Conservation (phyloP, 2,329 filamentous ascomycete genomes). For the Neophaeococcomyces aloes region DNA sequence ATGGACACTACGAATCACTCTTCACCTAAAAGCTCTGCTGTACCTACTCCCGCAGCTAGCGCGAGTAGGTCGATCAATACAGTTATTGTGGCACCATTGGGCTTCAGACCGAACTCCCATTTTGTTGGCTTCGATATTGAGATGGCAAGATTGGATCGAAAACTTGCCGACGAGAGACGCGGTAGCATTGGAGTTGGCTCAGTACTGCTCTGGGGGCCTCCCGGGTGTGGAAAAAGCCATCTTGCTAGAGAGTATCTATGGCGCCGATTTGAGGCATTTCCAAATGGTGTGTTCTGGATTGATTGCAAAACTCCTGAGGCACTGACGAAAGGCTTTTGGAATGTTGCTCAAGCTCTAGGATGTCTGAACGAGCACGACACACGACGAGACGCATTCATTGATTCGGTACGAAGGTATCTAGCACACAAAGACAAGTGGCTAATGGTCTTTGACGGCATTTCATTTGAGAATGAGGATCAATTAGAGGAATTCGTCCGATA, state of each 20-base stretch:
- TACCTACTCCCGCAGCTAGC: background rate
- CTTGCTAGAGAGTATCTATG: conserved; percentile 59
- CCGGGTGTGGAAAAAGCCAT: conserved; percentile 60
- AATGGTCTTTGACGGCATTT: conserved; percentile 56
- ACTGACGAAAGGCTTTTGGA: conserved; percentile 53
- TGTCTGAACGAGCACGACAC: conserved; percentile 30
- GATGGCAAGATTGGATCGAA: conserved; percentile 47
- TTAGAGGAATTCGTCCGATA: conserved; percentile 44
- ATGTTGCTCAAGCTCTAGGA: conserved; percentile 49
- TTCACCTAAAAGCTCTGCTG: conserved; percentile 6
- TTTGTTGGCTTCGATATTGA: conserved; percentile 53
- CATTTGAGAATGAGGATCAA: conserved; percentile 47
- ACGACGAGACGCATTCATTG: conserved; percentile 35
- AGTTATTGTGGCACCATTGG: conserved; percentile 41
- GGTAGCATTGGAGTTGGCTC: conserved; percentile 50
- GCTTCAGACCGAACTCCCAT: conserved; percentile 52
- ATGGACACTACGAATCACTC: conserved; percentile 7
- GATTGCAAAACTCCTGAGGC: conserved; percentile 51
- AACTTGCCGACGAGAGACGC: conserved; percentile 49
- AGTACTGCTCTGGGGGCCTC: conserved; percentile 53
- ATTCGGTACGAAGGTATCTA: conserved; percentile 52
- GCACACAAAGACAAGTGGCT: conserved; percentile 54
- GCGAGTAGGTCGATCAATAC: conserved; percentile 18
- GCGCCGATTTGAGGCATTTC: conserved; percentile 47
- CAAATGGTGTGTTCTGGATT: conserved; percentile 61